A percentile compares a stretch with the other conserved stretches of the same genome.
phyloP scores from a whole-genome alignment of 2,329 filamentous ascomycete genomes.

The Knufia fluminis region DNA sequence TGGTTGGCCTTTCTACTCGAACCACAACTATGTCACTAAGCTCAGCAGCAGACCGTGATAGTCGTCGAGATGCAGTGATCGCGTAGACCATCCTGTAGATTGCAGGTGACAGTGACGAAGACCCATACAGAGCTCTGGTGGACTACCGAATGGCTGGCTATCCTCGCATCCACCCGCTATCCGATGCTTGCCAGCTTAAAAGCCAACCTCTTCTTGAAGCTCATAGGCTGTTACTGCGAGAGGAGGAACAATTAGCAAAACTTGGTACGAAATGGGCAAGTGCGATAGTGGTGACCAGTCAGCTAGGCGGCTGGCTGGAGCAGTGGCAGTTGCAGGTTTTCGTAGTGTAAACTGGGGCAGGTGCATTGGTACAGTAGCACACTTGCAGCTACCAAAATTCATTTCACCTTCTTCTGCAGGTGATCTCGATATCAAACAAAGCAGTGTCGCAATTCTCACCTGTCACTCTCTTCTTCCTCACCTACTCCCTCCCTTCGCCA shows the following conservation, averaged over 20 bases:
- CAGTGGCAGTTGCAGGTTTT: not conserved
- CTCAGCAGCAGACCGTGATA: no score
- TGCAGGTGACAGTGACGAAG: no score
- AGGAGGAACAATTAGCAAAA: not conserved
- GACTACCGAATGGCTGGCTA: not conserved
- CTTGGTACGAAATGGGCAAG: not conserved
- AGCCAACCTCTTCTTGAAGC: not conserved
- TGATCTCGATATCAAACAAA: not conserved
- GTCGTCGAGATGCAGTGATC: no score
- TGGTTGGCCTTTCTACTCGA: no score
- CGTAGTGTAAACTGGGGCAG: not conserved
- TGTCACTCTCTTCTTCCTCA: conserved; percentile 2
- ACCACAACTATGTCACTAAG: no score
- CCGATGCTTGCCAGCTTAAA: not conserved
- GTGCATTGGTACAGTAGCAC: not conserved
- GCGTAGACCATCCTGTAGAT: no score
- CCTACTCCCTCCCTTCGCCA: not conserved
- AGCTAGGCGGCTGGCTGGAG: not conserved
- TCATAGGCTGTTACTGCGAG: not conserved
- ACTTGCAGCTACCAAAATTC: conserved; percentile 1
- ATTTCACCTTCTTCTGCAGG: conserved; percentile 15
- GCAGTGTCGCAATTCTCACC: not conserved
- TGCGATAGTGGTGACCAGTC: not conserved
- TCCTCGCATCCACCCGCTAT: not conserved
- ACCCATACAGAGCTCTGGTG: no score